Conservation (phyloP, 2,329 filamentous ascomycete genomes). For the Paecilomyces niveus region DNA sequence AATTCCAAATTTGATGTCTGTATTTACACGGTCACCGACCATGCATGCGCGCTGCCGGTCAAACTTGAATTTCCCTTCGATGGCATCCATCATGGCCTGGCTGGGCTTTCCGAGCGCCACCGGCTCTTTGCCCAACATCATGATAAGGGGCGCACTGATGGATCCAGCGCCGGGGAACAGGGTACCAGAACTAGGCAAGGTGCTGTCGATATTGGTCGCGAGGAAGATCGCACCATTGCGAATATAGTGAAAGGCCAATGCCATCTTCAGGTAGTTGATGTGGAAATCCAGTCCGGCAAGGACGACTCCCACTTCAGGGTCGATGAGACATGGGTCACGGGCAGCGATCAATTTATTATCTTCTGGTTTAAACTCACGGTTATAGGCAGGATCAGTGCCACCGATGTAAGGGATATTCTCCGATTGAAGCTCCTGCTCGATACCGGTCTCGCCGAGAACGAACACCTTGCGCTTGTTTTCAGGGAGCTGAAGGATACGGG, state of each 20-base stretch:
- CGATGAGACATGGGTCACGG: conserved; percentile 63
- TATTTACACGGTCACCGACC: conserved; percentile 90
- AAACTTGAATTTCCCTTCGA: conserved; percentile 91
- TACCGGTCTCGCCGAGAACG: conserved; percentile 82
- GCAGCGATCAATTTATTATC: conserved; percentile 73
- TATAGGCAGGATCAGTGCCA: conserved; percentile 72
- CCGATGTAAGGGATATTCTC: conserved; percentile 77
- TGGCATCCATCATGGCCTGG: conserved; percentile 98
- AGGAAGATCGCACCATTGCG: conserved; percentile 73
- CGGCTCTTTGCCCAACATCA: conserved; percentile 63
- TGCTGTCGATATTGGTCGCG: conserved; percentile 89
- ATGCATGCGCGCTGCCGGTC: conserved; percentile 83
- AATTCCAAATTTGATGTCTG: conserved; percentile 91
- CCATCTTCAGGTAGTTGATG: conserved; percentile 88
- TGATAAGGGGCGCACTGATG: conserved; percentile 67
- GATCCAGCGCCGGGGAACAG: conserved; percentile 91
- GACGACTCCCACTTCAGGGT: conserved; percentile 84
- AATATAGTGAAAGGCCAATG: conserved; percentile 79
- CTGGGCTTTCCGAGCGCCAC: conserved; percentile 86
- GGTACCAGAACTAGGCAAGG: conserved; percentile 70
- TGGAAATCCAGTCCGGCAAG: conserved; percentile 89
- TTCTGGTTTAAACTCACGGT: conserved; percentile 69
- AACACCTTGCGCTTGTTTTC: conserved; percentile 85
- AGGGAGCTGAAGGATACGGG: conserved; percentile 76
- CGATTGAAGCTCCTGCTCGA: conserved; percentile 77